Evolutionary conservation across 768 basidiomycete genomes (phyloP).

Genomic region (Fistulinella prunicolor): DNA sequence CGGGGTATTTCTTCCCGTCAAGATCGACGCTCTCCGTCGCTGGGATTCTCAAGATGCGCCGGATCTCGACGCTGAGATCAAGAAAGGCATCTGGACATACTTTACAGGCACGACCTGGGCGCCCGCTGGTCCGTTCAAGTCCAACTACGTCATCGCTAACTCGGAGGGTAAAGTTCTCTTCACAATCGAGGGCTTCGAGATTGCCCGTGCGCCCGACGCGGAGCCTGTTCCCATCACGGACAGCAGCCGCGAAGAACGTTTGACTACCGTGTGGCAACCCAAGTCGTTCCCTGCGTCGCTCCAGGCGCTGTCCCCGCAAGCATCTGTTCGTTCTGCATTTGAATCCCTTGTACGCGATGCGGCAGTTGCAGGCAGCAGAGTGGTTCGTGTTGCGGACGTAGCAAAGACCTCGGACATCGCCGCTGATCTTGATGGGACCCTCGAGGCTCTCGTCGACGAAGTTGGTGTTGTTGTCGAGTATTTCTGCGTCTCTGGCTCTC

Average conservation of each 20-base stretch:
- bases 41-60: constrained; percentile 28
- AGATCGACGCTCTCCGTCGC: constrained; percentile 29
- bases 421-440: constrained; percentile 12
- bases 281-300: constrained; percentile 26
- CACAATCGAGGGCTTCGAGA: constrained; percentile 35
- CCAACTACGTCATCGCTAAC: constrained; percentile 29
- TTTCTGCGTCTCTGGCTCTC: constrained; percentile 14
- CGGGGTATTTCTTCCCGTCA: constrained; percentile 31
- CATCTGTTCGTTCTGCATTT: constrained; percentile 16
- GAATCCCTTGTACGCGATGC: constrained; percentile 17
- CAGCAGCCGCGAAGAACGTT: constrained; percentile 26
- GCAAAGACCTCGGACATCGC: constrained; percentile 18
- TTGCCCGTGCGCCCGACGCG: constrained; percentile 29
- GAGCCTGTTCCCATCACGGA: constrained; percentile 26
- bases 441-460: constrained; percentile 18
- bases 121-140: constrained; percentile 21
- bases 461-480: constrained; percentile 17
- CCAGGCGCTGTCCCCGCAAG: background rate
- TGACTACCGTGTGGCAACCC: constrained; percentile 33
- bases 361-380: constrained; percentile 17
- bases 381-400: constrained; percentile 26
- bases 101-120: constrained; percentile 25
- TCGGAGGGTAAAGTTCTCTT: constrained; percentile 30
- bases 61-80: constrained; percentile 25
- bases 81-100: constrained; percentile 31